A percentile compares a stretch with the other conserved stretches of the same genome.
phyloP scores from a whole-genome alignment of 441 rosid genomes.

The Euphorbia schlechtendalii region DNA sequence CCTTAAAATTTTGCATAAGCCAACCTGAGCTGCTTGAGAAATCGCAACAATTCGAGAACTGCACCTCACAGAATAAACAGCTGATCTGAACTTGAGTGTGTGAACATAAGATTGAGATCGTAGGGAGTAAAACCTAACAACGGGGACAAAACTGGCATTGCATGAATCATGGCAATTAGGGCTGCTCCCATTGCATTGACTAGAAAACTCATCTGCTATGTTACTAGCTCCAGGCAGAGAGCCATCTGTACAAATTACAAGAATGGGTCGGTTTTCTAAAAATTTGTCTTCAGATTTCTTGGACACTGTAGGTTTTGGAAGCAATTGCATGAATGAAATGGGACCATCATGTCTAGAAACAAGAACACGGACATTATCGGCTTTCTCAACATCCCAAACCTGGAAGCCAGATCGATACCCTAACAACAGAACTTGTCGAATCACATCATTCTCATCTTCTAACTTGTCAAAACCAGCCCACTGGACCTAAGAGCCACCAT shows the following conservation, averaged over 20 bases:
- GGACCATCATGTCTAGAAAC: constrained; percentile 76
- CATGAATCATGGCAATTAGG: constrained; percentile 34
- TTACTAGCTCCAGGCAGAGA: constrained; percentile 33
- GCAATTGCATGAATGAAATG: constrained; percentile 74
- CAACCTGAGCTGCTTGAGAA: constrained; percentile 73
- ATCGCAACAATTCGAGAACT: constrained; percentile 85
- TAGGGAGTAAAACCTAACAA: constrained; percentile 65
- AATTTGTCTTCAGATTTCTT: constrained; percentile 39
- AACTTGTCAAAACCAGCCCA: constrained; percentile 98
- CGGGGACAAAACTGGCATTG: constrained; percentile 31
- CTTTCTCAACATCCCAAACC: constrained; percentile 94
- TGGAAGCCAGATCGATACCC: constrained; percentile 87
- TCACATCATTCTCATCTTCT: constrained; percentile 42
- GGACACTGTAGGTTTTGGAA: constrained; percentile 47
- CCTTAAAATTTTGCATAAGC: not conserved
- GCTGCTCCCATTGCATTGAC: constrained; percentile 30
- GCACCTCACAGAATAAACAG: constrained; percentile 72
- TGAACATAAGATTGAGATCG: constrained; percentile 71
- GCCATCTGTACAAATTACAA: constrained; percentile 62
- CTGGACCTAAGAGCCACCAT: constrained; percentile 41
- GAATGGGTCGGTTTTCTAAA: constrained; percentile 55
- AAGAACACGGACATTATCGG: constrained; percentile 64
- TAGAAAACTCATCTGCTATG: constrained; percentile 35
- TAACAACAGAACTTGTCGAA: constrained; percentile 61
- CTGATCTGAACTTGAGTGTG: constrained; percentile 61